phyloP scores from a whole-genome alignment of 2,329 filamentous ascomycete genomes.

The Phaeomoniella chlamydospora region DNA sequence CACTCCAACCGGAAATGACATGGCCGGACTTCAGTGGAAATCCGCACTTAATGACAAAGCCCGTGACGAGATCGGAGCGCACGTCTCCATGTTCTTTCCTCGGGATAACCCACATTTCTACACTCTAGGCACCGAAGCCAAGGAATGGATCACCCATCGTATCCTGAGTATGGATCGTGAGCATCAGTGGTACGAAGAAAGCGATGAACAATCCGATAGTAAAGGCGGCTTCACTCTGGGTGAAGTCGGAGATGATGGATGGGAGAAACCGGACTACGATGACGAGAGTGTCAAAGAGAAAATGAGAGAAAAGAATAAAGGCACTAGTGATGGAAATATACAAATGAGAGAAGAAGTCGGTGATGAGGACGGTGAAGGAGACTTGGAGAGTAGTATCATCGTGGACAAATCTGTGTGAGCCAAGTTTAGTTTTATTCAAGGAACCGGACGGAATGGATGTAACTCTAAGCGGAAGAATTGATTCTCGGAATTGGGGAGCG shows the following conservation, averaged over 20 bases:
- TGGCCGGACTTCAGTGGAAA: constrained; percentile 43
- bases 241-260: constrained; percentile 8
- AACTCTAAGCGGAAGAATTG: no score
- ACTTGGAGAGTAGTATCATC: constrained; percentile 11
- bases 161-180: constrained; percentile 10
- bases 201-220: constrained; percentile 7
- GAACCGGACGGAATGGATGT: no score
- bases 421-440: no score
- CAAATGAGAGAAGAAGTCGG: constrained; percentile 8
- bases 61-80: constrained; percentile 64
- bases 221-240: constrained; percentile 5
- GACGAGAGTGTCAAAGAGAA: constrained; percentile 9
- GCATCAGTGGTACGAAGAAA: constrained; percentile 10
- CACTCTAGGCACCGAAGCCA: constrained; percentile 21
- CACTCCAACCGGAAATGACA: constrained; percentile 9
- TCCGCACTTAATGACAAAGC: constrained; percentile 66
- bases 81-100: constrained; percentile 41
- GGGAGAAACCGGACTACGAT: constrained; percentile 10
- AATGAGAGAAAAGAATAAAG: constrained; percentile 5
- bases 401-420: constrained; percentile 8
- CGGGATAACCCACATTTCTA: constrained; percentile 29
- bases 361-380: constrained; percentile 6
- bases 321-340: constrained; percentile 7
- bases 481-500: no score
- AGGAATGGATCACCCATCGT: constrained; percentile 21